Conservation (phyloP, 1,139 yeast genomes). For the Scheffersomyces quercinus region DNA sequence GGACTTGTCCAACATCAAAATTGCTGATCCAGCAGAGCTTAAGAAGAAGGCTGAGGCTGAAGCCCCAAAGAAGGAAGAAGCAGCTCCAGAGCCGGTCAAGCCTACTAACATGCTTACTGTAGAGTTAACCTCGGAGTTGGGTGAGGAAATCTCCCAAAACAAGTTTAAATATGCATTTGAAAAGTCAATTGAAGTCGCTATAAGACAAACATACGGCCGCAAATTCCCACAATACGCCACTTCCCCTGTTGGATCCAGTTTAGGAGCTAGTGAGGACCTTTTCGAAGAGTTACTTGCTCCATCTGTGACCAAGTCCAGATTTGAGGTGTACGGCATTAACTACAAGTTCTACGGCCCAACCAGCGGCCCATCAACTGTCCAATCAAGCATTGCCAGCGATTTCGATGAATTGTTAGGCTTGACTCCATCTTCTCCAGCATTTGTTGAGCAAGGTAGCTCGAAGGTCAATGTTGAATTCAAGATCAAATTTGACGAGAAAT, state of each 20-base stretch:
- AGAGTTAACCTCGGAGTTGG: slow-evolving; percentile 28
- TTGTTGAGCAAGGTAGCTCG: slow-evolving; percentile 9
- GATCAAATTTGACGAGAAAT: slow-evolving; percentile 33
- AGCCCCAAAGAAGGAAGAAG: slow-evolving; percentile 7
- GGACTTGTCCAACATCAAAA: slow-evolving; percentile 72
- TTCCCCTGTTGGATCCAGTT: slow-evolving; percentile 37
- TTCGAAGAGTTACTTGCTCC: slow-evolving; percentile 68
- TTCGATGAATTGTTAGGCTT: slow-evolving; percentile 53
- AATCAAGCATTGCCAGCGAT: slow-evolving; percentile 6
- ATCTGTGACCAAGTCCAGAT: slow-evolving; percentile 57
- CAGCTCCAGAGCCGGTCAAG: slow-evolving; percentile 22
- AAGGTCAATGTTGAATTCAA: slow-evolving; percentile 49
- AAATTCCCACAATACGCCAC: slow-evolving; percentile 45
- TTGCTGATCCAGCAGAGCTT: slow-evolving; percentile 38
- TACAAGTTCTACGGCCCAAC: slow-evolving; percentile 25
- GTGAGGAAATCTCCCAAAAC: slow-evolving; percentile 26
- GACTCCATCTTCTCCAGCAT: slow-evolving; percentile 19
- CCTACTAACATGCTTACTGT: slow-evolving; percentile 31
- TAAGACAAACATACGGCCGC: slow-evolving; percentile 39
- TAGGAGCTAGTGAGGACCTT: slow-evolving; percentile 46
- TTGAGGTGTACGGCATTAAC: slow-evolving; percentile 41
- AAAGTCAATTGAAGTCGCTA: slow-evolving; percentile 31
- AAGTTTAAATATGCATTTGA: slow-evolving; percentile 34
- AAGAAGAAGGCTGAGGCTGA: slow-evolving; percentile 15
- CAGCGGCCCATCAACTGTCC: slow-evolving; percentile 10